These are phyloP conservation scores for Exsudoporus frostii DNA, from an alignment of 768 basidiomycete genomes.

Conservation along the genomic window DNA sequence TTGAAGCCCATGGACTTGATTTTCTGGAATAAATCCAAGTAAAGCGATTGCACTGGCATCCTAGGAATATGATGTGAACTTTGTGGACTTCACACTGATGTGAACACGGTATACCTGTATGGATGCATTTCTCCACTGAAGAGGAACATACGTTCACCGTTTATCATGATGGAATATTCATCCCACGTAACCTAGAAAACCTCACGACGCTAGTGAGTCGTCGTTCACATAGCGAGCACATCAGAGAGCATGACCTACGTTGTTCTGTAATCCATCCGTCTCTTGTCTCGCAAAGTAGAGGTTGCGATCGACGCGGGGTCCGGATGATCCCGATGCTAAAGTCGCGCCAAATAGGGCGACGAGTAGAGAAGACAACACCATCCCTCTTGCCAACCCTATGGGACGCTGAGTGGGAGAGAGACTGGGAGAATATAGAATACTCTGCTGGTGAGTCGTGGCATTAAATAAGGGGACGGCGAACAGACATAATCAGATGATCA, in stretches of 20 bases:
- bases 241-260: slow-evolving; percentile 3
- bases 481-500: neutral
- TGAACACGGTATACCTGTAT: slow-evolving; percentile 36
- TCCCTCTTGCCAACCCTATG: neutral
- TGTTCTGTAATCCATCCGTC: slow-evolving; percentile 15
- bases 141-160: slow-evolving; percentile 55
- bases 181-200: slow-evolving; percentile 52
- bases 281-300: slow-evolving; percentile 15
- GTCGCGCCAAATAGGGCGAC: slow-evolving; percentile 10
- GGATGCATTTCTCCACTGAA: slow-evolving; percentile 63
- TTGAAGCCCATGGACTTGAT: slow-evolving; percentile 43
- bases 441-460: neutral
- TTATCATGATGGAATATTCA: slow-evolving; percentile 53
- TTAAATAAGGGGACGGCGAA: neutral
- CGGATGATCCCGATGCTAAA: slow-evolving; percentile 10
- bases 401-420: neutral
- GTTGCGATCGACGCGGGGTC: slow-evolving; percentile 4
- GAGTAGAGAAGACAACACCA: slow-evolving; percentile 10
- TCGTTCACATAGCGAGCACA: neutral
- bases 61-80: slow-evolving; percentile 3
- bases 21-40: slow-evolving; percentile 58
- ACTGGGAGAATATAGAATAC: neutral
- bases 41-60: slow-evolving; percentile 36
- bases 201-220: neutral
- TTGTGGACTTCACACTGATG: neutral